Percentiles rank a stretch among this genome's conserved stretches.
Evolutionary conservation across 2,329 filamentous ascomycete genomes (phyloP).

Genomic region (Penicillium hesseltinei): DNA sequence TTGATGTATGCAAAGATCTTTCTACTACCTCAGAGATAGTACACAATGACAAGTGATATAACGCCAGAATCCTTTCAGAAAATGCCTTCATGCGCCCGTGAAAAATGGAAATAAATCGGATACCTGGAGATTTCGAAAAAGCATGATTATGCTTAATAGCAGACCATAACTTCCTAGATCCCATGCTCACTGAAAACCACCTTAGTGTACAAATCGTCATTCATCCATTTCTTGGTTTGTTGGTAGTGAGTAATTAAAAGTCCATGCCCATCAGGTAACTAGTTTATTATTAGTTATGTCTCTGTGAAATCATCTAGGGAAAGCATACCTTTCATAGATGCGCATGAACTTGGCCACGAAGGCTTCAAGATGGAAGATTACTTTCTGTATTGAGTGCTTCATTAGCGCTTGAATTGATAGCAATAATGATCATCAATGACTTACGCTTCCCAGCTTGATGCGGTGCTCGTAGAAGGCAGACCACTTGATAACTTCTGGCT

Average conservation of each 20-base stretch:
- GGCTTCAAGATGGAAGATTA: conserved; percentile 96
- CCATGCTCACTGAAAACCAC: conserved; percentile 3
- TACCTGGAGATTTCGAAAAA: background rate
- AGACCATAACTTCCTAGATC: background rate
- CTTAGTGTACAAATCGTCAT: conserved; percentile 32
- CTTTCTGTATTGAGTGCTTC: conserved; percentile 56
- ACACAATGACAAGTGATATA: conserved; percentile 1
- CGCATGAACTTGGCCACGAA: conserved; percentile 99
- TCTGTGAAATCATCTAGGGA: background rate
- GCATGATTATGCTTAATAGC: background rate
- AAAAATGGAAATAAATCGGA: conserved; percentile 1
- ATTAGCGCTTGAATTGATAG: conserved; percentile 3
- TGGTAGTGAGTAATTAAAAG: conserved; percentile 40
- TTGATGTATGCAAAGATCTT: conserved; percentile 1
- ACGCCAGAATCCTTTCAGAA: conserved; percentile 11
- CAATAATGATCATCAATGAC: conserved; percentile 17
- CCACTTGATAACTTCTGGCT: conserved; percentile 92
- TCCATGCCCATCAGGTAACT: conserved; percentile 73
- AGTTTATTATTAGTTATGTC: conserved; percentile 42
- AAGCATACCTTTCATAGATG: conserved; percentile 77
- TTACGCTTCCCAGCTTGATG: conserved; percentile 74
- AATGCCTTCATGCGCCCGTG: conserved; percentile 12
- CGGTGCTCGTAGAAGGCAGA: conserved; percentile 96
- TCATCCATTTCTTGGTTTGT: conserved; percentile 20
- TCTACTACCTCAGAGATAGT: background rate